Evolutionary conservation across 73 alveolate species (phyloP).

Genomic region (Blepharisma stoltei): DNA sequence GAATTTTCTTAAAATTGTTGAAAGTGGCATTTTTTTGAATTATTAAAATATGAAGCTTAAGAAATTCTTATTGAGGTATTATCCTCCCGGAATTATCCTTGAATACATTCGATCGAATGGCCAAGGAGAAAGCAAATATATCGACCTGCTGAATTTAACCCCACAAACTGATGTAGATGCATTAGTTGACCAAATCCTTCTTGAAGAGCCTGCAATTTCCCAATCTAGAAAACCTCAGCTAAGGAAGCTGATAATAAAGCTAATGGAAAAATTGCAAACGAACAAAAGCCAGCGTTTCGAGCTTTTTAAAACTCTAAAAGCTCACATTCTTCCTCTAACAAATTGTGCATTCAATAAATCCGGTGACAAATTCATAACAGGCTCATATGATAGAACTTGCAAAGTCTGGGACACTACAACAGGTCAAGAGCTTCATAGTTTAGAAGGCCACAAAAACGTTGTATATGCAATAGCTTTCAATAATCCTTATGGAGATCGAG

Average conservation of each 20-base stretch:
- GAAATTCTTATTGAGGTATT: slow-evolving; percentile 91
- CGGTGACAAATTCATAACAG: slow-evolving; percentile 91
- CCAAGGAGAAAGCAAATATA: slow-evolving; percentile 82
- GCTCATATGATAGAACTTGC: slow-evolving; percentile 99
- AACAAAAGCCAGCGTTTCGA: slow-evolving; percentile 64
- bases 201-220: slow-evolving; percentile 94
- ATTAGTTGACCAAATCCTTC: slow-evolving; percentile 82
- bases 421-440: slow-evolving; percentile 91
- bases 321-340: slow-evolving; percentile 99
- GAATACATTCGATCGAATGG: slow-evolving; percentile 90
- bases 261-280: slow-evolving; percentile 46
- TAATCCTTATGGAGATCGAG: slow-evolving; percentile 95
- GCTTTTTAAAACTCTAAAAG: slow-evolving; percentile 91
- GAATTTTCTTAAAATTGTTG: too few species aligned
- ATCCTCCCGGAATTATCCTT: slow-evolving; percentile 96
- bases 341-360: slow-evolving; percentile 99
- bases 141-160: slow-evolving; percentile 78
- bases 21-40: too few species aligned
- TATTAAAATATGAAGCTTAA: slow-evolving; percentile 90
- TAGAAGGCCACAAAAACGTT: slow-evolving; percentile 99
- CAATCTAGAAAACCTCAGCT: slow-evolving; percentile 79
- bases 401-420: slow-evolving; percentile 98
- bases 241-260: slow-evolving; percentile 67
- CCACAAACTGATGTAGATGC: slow-evolving; percentile 78
- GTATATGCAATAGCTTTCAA: slow-evolving; percentile 99